These are phyloP conservation scores for Vanrija pseudolonga DNA, from an alignment of 1,284 basidiomycete species.

Conservation along the genomic window DNA sequence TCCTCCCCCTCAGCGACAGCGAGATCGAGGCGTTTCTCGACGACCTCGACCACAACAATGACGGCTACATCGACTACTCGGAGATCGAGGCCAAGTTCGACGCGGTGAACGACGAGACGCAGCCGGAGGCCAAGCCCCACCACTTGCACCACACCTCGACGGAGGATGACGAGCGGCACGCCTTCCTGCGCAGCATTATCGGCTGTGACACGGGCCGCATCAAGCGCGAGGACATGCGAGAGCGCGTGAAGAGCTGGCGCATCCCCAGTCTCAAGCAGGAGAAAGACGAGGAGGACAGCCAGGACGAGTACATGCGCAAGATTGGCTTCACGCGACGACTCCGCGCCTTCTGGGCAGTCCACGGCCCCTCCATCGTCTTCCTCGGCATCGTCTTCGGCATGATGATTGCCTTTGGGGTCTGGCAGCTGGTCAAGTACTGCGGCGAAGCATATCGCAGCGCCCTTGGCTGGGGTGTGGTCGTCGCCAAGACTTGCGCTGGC, in stretches of 20 bases:
- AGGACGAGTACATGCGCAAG: conserved; percentile 20
- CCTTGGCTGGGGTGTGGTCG: conserved; percentile 32
- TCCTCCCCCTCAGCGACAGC: conserved; percentile 16
- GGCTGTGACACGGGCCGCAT: conserved; percentile 14
- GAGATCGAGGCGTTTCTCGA: conserved; percentile 28
- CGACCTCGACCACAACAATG: conserved; percentile 26
- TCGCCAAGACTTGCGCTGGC: conserved; percentile 31
- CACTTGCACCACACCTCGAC: conserved; percentile 13
- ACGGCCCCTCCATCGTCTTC: conserved; percentile 27
- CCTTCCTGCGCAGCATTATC: conserved; percentile 22
- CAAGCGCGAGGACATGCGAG: conserved; percentile 16
- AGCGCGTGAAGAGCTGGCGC: conserved; percentile 21
- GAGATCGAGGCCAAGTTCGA: conserved; percentile 29
- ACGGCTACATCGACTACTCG: conserved; percentile 21
- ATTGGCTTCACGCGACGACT: conserved; percentile 13
- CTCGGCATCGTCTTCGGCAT: conserved; percentile 19
- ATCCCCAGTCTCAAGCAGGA: conserved; percentile 29
- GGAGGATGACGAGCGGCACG: conserved; percentile 19
- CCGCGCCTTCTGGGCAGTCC: conserved; percentile 25
- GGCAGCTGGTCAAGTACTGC: conserved; percentile 32
- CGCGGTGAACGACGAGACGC: conserved; percentile 21
- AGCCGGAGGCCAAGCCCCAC: conserved; percentile 11
- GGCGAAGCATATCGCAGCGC: conserved; percentile 20
- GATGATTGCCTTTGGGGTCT: conserved; percentile 25
- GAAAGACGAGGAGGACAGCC: conserved; percentile 19